These are phyloP conservation scores for Fomitopsis pinicola DNA, from an alignment of 1,284 basidiomycete genomes.

Conservation along the genomic window DNA sequence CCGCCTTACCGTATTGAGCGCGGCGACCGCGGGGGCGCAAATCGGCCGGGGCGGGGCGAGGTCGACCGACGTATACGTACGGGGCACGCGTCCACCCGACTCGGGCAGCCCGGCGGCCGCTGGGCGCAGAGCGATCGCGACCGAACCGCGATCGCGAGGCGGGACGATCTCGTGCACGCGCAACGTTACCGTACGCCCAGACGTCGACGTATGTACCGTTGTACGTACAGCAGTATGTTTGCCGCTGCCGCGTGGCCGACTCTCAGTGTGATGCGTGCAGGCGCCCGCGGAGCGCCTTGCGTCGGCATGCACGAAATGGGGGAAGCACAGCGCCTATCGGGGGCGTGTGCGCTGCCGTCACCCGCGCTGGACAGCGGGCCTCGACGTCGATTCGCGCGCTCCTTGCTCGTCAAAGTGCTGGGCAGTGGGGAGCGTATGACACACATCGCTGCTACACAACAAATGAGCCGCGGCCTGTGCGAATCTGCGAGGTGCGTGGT, in stretches of 20 bases:
- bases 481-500: neutral
- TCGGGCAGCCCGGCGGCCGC: neutral
- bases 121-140: neutral
- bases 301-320: neutral
- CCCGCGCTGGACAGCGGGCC: neutral
- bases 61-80: neutral
- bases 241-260: neutral
- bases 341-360: neutral
- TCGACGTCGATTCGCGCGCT: neutral
- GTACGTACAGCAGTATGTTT: neutral
- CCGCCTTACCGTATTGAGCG: neutral
- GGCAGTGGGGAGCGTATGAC: neutral
- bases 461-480: neutral
- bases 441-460: neutral
- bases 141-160: neutral
- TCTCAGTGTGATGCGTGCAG: neutral
- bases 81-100: neutral
- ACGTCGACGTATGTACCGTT: neutral
- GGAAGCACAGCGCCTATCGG: neutral
- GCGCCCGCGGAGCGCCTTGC: neutral
- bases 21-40: neutral
- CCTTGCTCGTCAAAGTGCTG: neutral
- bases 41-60: too few species aligned
- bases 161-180: neutral
- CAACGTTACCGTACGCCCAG: neutral